These are phyloP conservation scores for Rosa rugosa DNA, from an alignment of 306 rosid species.

Conservation along the genomic window DNA sequence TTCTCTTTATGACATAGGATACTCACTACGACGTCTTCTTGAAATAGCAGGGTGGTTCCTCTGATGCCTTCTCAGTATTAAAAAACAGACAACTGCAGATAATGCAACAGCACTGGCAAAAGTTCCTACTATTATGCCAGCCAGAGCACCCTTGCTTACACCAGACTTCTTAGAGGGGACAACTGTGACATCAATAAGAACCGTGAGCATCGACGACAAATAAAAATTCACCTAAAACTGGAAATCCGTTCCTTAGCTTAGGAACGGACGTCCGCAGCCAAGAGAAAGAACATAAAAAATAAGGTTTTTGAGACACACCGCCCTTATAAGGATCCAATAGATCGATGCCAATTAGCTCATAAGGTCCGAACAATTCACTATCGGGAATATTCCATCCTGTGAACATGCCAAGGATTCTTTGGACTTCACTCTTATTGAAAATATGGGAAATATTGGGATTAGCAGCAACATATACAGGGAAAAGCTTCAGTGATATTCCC, in stretches of 20 bases:
- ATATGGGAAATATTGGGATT: conserved; percentile 1
- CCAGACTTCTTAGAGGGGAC: conserved; percentile 32
- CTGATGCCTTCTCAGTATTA: conserved; percentile 48
- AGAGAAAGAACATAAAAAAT: conserved; percentile 21
- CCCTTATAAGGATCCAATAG: conserved; percentile 47
- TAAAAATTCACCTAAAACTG: conserved; percentile 1
- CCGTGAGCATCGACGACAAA: conserved; percentile 24
- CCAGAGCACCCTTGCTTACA: conserved; percentile 67
- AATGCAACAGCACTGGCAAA: conserved; percentile 62
- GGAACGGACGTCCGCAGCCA: too few relatives aligned
- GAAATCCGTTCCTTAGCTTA: too few relatives aligned
- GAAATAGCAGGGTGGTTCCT: conserved; percentile 40
- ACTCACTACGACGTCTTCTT: conserved; percentile 72
- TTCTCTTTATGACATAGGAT: conserved; percentile 9
- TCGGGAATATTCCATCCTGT: conserved; percentile 64
- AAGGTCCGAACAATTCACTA: conserved; percentile 69
- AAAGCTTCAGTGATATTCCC: conserved; percentile 62
- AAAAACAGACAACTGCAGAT: conserved; percentile 63
- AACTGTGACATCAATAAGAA: conserved; percentile 47
- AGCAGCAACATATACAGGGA: conserved; percentile 43
- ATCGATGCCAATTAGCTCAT: conserved; percentile 55
- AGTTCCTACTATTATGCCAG: conserved; percentile 68
- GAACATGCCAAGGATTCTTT: conserved; percentile 50
- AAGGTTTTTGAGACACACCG: conserved; percentile 54
- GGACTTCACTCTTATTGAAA: conserved; percentile 61